Percentiles rank a stretch among this genome's conserved stretches.
Conservation (phyloP, 495 filamentous ascomycete genomes). For the Tuber brumale region DNA sequence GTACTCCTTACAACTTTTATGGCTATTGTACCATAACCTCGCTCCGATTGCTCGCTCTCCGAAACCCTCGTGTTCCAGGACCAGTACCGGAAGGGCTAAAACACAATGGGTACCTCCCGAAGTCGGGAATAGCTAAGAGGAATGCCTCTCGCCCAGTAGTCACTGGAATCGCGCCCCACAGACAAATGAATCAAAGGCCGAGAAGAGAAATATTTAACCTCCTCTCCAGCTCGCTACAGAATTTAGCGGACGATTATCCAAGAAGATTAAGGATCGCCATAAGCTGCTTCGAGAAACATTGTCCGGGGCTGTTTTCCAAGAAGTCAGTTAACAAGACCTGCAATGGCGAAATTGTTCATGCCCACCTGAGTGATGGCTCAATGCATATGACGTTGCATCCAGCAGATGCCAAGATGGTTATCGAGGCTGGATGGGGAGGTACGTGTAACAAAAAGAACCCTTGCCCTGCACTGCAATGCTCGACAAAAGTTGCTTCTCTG, state of each 20-base stretch:
- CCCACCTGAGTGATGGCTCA: conserved; percentile 66
- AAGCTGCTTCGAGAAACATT: conserved; percentile 75
- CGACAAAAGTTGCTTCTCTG: background rate
- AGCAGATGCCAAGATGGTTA: conserved; percentile 65
- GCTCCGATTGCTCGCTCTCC: conserved; percentile 53
- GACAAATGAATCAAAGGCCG: conserved; percentile 64
- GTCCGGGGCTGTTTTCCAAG: conserved; percentile 61
- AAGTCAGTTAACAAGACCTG: conserved; percentile 57
- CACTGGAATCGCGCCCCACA: conserved; percentile 70
- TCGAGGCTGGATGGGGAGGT: conserved; percentile 75
- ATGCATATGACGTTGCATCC: conserved; percentile 73
- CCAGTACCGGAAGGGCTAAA: conserved; percentile 38
- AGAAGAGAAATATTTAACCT: conserved; percentile 48
- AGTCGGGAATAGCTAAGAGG: conserved; percentile 52
- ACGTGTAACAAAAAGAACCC: conserved; percentile 15
- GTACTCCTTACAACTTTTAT: conserved; percentile 63
- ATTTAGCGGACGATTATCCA: conserved; percentile 48
- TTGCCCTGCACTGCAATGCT: conserved; percentile 8
- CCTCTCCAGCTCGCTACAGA: conserved; percentile 49
- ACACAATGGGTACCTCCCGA: conserved; percentile 47
- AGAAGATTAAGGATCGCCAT: conserved; percentile 54
- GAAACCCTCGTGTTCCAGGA: conserved; percentile 50
- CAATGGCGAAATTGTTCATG: conserved; percentile 71
- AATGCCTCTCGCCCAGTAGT: conserved; percentile 58
- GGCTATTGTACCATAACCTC: conserved; percentile 67